Base-by-base conservation (phyloP, 2,329 filamentous ascomycete species). In the Eutypa lata region DNA sequence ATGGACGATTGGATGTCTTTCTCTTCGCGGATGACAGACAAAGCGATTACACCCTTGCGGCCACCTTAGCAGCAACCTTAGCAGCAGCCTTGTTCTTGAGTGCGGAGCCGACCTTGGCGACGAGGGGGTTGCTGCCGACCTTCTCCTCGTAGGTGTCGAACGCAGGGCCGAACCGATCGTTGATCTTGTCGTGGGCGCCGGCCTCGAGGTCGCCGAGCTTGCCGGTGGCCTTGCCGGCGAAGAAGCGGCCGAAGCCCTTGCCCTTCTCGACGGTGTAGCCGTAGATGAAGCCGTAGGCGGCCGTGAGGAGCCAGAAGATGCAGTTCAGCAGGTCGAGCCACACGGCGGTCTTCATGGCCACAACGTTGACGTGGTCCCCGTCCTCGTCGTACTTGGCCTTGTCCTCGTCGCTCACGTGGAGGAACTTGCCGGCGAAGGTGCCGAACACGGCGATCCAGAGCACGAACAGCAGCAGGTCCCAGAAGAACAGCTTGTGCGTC, bases 261-360 rank as follows among this genome's bases (percentile, higher is more conserved):
- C 53, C 48, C 42, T 45, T 45, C 42, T 45, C 42, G 19, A n/a
- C 21, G 22, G 42, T 26, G 53, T 69, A 73, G 1, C 68, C 72
- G 66, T 73, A 73, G 54, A 71, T 22, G 47, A 57, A 67, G 26
- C 76, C 76, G 37, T 77, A 78, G 6, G 61, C 61, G 6, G 69
- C 74, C 0, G 74, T 76, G 3, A 76, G 56, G 13, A 85, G 69
- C 88, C 88, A 91, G 43, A 91, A 69, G 21, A 87, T 52, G 67
- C 87, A 76, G 58, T 87, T 89, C 31, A 83, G 74, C 24, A 91
- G 65, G 65, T 90, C 86, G 24, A 91, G 71, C 85, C 87, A 91
- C 3, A 89, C 87, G 2, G 87, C 86, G 55, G 81, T 76, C 71
- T 88, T 87, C 88, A 91, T 91, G 7, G 65, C 49, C 3, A 64